Evolutionary conservation across 1,284 basidiomycete genomes (phyloP), one percentile per base, ranked within the genome.

Genomic region (Ustanciosporium gigantosporum): DNA sequence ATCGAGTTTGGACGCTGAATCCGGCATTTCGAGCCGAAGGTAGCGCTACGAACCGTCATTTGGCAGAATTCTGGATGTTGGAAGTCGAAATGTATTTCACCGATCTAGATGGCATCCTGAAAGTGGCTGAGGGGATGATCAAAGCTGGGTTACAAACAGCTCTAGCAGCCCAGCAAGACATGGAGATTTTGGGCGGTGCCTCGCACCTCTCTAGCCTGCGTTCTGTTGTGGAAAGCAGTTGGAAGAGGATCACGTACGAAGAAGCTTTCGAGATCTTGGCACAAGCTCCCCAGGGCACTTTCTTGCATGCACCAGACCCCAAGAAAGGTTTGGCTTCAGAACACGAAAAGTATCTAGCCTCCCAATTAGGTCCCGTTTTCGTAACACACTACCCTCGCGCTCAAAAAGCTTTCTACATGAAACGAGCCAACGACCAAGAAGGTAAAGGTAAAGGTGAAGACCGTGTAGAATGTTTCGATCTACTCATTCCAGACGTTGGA

Each of bases 51-150:
- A 86, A 85, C 39, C 83, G 94, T n/a, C 94, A 99, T 78, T 83
- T 99, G 6, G 86, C 90, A 38, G 95, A 99, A 77, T 99, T 98
- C 79, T 95, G 91, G 89, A 98, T 98, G 94, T 84, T 95, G 47
- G 94, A 99, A 79, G 91, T 89, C 0, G 94, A 77, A 23, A 45
- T 70, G 46, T 66, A 61, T 31, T 74, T 66, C 37, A 40, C 57
- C 15, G 50, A 43, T 1, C 52, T 74, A 5, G 16, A 39, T 1
- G 41, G 34, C n/a, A 57, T 73, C 3, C 40, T 74, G 35, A 51
- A 61, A 25, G 31, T 55, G 8, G 42, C 61, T 7, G 68, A 75
- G 38, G 58, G 46, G 7, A 31, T 66, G 41, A 27, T 74, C 25
- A 61, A 59, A n/a, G 14, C 31, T 2, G 62, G 41, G 2, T 40